Percentiles rank a stretch among this genome's conserved stretches.
Evolutionary conservation across 805 yeast genomes (phyloP).

Genomic region (Yamadazyma paraphyllophila): DNA sequence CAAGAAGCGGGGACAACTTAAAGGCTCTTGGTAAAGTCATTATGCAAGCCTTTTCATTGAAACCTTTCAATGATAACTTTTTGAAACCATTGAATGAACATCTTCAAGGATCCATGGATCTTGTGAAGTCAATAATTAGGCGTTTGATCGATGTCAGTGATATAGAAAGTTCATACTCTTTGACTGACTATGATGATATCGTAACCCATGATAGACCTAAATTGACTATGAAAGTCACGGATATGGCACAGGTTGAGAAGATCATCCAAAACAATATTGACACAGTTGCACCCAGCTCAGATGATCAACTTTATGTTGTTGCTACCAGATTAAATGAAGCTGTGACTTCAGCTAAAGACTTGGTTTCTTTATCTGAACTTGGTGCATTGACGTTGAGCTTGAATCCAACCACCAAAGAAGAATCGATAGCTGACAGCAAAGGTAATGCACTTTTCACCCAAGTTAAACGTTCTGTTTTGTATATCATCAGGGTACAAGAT

Average conservation of each 20-base stretch:
- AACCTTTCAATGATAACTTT: conserved; percentile 67
- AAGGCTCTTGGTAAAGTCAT: conserved; percentile 55
- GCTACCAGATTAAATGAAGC: conserved; percentile 41
- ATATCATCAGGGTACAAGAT: conserved; percentile 79
- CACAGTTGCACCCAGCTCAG: conserved; percentile 45
- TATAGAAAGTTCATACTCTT: conserved; percentile 57
- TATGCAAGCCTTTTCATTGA: conserved; percentile 65
- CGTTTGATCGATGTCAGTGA: conserved; percentile 54
- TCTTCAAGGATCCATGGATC: conserved; percentile 49
- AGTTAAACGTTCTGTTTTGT: conserved; percentile 78
- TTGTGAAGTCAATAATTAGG: conserved; percentile 44
- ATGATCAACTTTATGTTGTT: conserved; percentile 53
- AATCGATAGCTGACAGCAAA: conserved; percentile 53
- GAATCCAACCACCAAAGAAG: conserved; percentile 49
- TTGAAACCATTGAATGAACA: conserved; percentile 80
- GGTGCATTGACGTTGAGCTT: conserved; percentile 55
- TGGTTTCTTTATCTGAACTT: conserved; percentile 49
- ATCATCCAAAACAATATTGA: conserved; percentile 43
- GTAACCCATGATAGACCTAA: conserved; percentile 46
- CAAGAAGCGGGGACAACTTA: conserved; percentile 47
- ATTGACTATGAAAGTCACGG: conserved; percentile 43
- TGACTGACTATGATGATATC: conserved; percentile 69
- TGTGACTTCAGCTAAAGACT: conserved; percentile 35
- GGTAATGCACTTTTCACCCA: conserved; percentile 62
- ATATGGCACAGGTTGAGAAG: conserved; percentile 46